These are phyloP conservation scores for Pythium volutum DNA, from an alignment of 352 stramenopile species.

Conservation along the genomic window DNA sequence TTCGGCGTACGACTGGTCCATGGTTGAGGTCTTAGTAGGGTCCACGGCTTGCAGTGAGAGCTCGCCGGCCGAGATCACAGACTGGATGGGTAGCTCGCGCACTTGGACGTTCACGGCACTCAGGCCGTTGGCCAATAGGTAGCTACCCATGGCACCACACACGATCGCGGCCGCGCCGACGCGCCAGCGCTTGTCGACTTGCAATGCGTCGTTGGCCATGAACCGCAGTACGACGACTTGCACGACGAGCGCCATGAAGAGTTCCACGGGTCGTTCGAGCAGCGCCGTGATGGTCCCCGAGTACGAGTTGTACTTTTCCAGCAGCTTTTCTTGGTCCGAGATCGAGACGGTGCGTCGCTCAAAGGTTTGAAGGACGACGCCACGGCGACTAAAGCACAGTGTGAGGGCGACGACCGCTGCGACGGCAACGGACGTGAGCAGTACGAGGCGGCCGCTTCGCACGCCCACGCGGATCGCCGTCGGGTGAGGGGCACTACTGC, in stretches of 20 bases:
- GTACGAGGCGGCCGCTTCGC: not conserved
- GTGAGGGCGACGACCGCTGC: not conserved
- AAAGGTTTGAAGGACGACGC: not conserved
- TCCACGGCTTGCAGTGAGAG: not conserved
- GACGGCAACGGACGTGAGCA: not conserved
- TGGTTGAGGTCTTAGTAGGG: not conserved
- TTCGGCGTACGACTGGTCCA: slow-evolving; percentile 4
- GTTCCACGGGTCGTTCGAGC: not conserved
- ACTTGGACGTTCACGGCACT: slow-evolving; percentile 5
- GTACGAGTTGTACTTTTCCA: slow-evolving; percentile 5
- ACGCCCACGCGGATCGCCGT: no score
- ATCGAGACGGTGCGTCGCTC: not conserved
- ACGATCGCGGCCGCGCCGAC: not conserved
- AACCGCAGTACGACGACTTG: not conserved
- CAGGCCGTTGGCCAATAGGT: not conserved
- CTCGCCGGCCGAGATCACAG: slow-evolving; percentile 3
- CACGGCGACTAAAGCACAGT: not conserved
- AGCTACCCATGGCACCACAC: not conserved
- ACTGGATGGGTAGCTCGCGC: not conserved
- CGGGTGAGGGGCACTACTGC: no score
- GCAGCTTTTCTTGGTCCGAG: slow-evolving; percentile 5
- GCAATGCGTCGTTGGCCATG: not conserved
- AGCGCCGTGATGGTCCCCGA: not conserved
- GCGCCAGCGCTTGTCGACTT: no score
- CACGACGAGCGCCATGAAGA: not conserved